Base-by-base conservation (phyloP, 116 monocot species). In the Dioscorea cayenensis region DNA sequence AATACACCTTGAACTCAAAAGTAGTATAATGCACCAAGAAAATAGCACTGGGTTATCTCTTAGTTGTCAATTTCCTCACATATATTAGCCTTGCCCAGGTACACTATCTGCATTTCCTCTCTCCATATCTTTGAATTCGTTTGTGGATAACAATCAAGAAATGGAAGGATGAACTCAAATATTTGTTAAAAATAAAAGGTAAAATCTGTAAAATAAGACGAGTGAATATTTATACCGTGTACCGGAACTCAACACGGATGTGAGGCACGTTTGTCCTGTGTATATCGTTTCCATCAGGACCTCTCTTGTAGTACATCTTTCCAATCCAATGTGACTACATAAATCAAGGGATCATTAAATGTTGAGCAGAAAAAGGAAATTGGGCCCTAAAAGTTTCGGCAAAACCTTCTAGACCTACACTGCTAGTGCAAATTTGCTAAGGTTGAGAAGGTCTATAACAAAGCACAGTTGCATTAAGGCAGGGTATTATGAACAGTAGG, bases 261-360 rank as follows among this genome's bases (percentile, higher is more conserved):
- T 94, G 90, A 25, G 99, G 99, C 9, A 99, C 99, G 84, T 99
- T 99, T 50, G 99, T 99, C 75, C 80, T 89, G 38, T 99, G 99
- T 60, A 94, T 99, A 62, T 99, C 89, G 75, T 99, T 99, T 7
- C 99, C 94, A 35, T 89, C 87, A 0, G 94, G 89, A 36, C 91
- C 87, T 77, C 89, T 86, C 76, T 61, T 89, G 67, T 89, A 99
- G 85, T 99, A 99, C 43, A 35, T 84, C 71, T 81, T 91, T 11
- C 99, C 99, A 61, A 94, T 91, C 99, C 99, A 99, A 69, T 99
- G 99, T 4, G 99, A 94, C 99, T 99, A 35, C 11, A 77, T 18
- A 36, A 73, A 77, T 27, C 55, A 11, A 23, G 20, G 23, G 21
- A 62, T 27, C 22, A 23, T 20, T 1, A 27, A 62, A 10, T 25